Conservation (phyloP, 768 basidiomycete species). For the Rhodotorula kratochvilovae region DNA sequence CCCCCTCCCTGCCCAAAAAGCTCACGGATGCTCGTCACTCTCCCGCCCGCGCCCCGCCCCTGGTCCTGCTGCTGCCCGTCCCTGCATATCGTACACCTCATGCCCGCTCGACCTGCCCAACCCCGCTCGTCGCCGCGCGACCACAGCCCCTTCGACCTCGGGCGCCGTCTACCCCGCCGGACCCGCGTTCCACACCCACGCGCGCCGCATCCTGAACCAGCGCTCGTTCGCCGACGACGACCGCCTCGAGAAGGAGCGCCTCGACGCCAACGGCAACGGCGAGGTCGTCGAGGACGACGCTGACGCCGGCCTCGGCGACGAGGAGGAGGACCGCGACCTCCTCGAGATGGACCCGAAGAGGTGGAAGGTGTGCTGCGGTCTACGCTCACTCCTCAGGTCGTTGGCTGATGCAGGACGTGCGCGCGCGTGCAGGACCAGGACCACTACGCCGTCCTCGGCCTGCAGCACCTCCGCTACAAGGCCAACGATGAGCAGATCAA, state of each 20-base stretch:
- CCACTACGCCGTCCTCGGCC: constrained; percentile 92
- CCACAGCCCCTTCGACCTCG: constrained; percentile 48
- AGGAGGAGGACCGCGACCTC: constrained; percentile 69
- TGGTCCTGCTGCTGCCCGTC: neutral
- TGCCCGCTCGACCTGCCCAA: neutral
- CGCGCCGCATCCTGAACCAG: constrained; percentile 67
- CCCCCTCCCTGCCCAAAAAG: constrained; percentile 39
- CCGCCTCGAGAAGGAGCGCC: constrained; percentile 56
- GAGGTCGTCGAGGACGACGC: constrained; percentile 59
- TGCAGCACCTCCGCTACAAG: constrained; percentile 79
- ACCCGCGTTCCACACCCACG: constrained; percentile 76
- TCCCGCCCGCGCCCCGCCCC: neutral
- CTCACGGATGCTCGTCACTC: neutral
- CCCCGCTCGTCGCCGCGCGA: neutral
- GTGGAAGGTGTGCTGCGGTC: constrained; percentile 94
- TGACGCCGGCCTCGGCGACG: constrained; percentile 88
- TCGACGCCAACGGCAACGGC: constrained; percentile 53
- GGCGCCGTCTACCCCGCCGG: constrained; percentile 73
- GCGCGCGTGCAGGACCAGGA: constrained; percentile 77
- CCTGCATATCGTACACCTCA: neutral
- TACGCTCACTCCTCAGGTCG: too few relatives aligned
- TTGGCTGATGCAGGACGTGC: neutral
- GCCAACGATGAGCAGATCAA: constrained; percentile 91
- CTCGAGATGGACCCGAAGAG: constrained; percentile 86
- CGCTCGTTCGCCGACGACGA: constrained; percentile 82